Conservation (phyloP, 2,329 filamentous ascomycete species). For the Trichophyton mentagrophytes region DNA sequence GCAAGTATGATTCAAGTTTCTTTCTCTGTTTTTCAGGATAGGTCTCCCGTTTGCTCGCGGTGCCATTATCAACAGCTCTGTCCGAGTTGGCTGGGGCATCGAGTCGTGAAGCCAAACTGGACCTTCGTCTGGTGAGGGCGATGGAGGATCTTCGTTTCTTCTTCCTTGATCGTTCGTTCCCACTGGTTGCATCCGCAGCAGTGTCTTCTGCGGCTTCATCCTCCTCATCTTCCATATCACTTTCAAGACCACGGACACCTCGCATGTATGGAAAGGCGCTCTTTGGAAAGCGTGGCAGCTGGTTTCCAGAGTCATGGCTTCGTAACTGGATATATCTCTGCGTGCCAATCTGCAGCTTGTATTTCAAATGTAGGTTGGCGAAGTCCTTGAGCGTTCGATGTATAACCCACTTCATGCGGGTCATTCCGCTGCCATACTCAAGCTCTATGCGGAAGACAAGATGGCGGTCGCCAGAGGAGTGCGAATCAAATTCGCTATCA, state of each 20-base stretch:
- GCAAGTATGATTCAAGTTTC: constrained; percentile 78
- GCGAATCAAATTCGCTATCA: constrained; percentile 57
- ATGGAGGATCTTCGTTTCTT: constrained; percentile 44
- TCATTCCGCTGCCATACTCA: constrained; percentile 90
- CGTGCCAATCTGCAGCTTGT: constrained; percentile 74
- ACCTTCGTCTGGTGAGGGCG: constrained; percentile 45
- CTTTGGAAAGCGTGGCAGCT: constrained; percentile 79
- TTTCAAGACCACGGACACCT: constrained; percentile 64
- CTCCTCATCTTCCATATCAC: constrained; percentile 61
- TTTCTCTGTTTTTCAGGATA: constrained; percentile 74
- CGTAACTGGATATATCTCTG: constrained; percentile 66
- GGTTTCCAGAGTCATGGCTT: constrained; percentile 56
- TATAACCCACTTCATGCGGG: constrained; percentile 93
- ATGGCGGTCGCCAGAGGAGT: constrained; percentile 50
- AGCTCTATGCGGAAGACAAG: constrained; percentile 82
- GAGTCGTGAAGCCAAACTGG: constrained; percentile 35
- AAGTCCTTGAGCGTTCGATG: constrained; percentile 80
- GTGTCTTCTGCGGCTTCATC: constrained; percentile 37
- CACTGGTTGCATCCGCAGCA: constrained; percentile 54
- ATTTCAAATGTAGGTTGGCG: constrained; percentile 81
- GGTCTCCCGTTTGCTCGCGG: constrained; percentile 35
- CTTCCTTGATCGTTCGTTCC: constrained; percentile 47
- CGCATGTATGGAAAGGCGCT: constrained; percentile 83
- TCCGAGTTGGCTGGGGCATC: constrained; percentile 32
- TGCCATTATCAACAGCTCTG: constrained; percentile 14